phyloP scores from a whole-genome alignment of 192 early-diverging fungal genomes.

The Glomus cerebriforme region DNA sequence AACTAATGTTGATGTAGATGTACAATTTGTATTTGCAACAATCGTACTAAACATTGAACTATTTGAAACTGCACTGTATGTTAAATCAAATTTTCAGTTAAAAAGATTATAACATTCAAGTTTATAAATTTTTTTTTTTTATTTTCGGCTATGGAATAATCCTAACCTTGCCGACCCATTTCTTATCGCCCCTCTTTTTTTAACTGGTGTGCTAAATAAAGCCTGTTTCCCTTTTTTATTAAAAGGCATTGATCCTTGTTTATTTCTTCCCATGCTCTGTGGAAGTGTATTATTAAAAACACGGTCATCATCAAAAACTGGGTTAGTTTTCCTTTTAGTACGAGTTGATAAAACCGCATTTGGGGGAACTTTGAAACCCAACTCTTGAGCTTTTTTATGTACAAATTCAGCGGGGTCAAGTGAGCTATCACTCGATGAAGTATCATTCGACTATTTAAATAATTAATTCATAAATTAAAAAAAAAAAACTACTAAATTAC shows the following conservation, averaged over 20 bases:
- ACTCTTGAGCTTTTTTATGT: constrained; percentile 5
- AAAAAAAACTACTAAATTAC: not conserved
- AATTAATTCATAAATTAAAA: not conserved
- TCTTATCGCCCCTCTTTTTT: too few relatives aligned
- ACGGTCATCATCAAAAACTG: not conserved
- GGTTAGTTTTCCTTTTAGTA: not conserved
- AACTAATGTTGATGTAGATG: too few relatives aligned
- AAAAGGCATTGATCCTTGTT: not conserved
- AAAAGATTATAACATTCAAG: too few relatives aligned
- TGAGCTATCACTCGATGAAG: not conserved
- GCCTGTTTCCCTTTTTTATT: not conserved
- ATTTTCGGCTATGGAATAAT: too few relatives aligned
- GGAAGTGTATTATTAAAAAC: not conserved
- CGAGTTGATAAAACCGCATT: constrained; percentile 1
- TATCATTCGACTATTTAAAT: not conserved
- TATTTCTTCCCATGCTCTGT: not conserved
- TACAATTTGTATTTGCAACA: too few relatives aligned
- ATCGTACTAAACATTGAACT: too few relatives aligned
- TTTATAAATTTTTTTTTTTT: too few relatives aligned
- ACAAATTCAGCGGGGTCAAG: not conserved
- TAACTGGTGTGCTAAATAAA: not conserved
- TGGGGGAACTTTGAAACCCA: constrained; percentile 9
- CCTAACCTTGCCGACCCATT: too few relatives aligned
- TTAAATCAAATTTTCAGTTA: too few relatives aligned
- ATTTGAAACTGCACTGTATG: too few relatives aligned